A percentile compares a stretch with the other conserved stretches of the same genome.
phyloP scores from a whole-genome alignment of 2,329 filamentous ascomycete species.

The Coniochaeta hoffmannii region DNA sequence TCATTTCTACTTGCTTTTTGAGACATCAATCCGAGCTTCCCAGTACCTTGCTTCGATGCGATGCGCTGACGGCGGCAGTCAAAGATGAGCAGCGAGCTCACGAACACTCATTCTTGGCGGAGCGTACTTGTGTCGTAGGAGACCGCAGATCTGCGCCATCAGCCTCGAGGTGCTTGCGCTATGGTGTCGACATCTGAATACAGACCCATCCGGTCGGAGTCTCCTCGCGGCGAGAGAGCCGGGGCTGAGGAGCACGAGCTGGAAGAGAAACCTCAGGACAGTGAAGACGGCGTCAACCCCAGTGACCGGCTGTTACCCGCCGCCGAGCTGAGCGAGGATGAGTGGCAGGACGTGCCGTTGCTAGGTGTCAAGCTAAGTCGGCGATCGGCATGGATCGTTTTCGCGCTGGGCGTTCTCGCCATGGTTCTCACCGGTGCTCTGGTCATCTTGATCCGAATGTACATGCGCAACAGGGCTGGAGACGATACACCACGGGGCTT shows the following conservation, averaged over 20 bases:
- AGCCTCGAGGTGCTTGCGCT: not conserved
- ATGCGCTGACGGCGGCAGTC: not conserved
- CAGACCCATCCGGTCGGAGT: conserved; percentile 12
- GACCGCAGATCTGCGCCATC: not conserved
- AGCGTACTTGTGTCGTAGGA: not conserved
- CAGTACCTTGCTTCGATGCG: no score
- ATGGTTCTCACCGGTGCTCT: not conserved
- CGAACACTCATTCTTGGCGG: not conserved
- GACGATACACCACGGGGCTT: conserved; percentile 7
- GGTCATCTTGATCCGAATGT: not conserved
- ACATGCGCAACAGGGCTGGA: not conserved
- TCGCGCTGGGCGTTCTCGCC: not conserved
- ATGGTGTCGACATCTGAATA: conserved; percentile 5
- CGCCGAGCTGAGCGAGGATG: conserved; percentile 2
- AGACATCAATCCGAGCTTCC: no score
- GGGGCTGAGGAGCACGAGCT: conserved; percentile 7
- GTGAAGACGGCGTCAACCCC: conserved; percentile 6
- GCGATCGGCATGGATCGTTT: not conserved
- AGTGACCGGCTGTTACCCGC: conserved; percentile 9
- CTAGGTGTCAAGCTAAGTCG: not conserved
- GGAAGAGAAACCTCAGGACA: conserved; percentile 1
- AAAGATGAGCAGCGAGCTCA: not conserved
- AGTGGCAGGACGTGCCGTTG: not conserved
- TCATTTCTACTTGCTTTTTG: no score
- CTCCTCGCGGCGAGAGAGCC: conserved; percentile 1